phyloP scores from a whole-genome alignment of 306 rosid species.

The Cyclanthera cordifolia region DNA sequence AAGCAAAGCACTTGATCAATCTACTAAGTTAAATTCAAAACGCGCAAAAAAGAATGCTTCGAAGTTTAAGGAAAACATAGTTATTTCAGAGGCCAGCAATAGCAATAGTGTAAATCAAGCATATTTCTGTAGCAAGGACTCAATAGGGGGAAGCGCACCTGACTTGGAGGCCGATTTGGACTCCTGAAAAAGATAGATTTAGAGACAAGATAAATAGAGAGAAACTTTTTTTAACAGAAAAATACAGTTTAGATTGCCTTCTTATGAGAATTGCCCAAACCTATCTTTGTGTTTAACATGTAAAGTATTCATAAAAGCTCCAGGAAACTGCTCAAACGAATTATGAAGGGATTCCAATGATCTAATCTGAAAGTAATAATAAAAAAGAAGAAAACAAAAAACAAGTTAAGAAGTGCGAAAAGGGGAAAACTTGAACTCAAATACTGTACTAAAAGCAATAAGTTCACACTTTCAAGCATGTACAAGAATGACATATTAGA shows the following conservation, averaged over 20 bases:
- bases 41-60: background rate
- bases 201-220: background rate
- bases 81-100: background rate
- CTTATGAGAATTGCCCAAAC: slow-evolving; percentile 16
- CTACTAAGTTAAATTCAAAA: background rate
- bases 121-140: background rate
- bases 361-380: slow-evolving; percentile 56
- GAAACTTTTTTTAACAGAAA: background rate
- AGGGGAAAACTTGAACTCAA: background rate
- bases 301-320: slow-evolving; percentile 69
- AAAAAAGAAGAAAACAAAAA: background rate
- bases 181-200: slow-evolving; percentile 35
- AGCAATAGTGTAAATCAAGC: background rate
- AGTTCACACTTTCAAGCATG: background rate
- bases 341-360: slow-evolving; percentile 78
- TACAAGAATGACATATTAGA: background rate
- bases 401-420: slow-evolving; percentile 2
- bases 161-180: slow-evolving; percentile 32
- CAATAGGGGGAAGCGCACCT: slow-evolving; percentile 33
- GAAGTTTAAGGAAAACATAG: background rate
- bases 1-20: too few relatives aligned
- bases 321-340: slow-evolving; percentile 83
- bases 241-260: background rate
- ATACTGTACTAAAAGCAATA: background rate
- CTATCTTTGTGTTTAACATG: slow-evolving; percentile 51